Evolutionary conservation across 768 basidiomycete genomes (phyloP).

Genomic region (Atractiella rhizophila): DNA sequence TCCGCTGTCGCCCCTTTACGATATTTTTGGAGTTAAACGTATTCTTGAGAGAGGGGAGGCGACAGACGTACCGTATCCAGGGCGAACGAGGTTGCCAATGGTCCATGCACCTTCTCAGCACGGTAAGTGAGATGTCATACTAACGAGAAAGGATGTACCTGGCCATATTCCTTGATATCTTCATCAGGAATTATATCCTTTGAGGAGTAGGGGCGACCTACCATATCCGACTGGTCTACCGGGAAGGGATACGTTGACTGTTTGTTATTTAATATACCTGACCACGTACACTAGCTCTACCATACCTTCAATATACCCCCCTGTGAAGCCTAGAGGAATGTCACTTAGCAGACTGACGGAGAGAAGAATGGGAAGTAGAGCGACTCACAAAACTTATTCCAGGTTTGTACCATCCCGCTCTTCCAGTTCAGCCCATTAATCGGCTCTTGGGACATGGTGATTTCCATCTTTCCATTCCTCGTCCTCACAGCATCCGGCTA

Average conservation of each 20-base stretch:
- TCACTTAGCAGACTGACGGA: not conserved
- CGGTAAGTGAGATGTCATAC: not conserved
- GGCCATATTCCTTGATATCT: not conserved
- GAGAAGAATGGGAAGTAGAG: not conserved
- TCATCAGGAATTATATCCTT: not conserved
- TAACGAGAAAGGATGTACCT: not conserved
- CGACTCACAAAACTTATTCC: constrained; percentile 13
- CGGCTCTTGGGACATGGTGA: constrained; percentile 6
- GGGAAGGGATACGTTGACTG: constrained; percentile 5
- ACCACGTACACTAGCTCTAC: constrained; percentile 5
- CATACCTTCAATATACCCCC: constrained; percentile 15
- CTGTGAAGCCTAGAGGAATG: no score
- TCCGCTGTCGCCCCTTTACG: not conserved
- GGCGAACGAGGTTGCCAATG: constrained; percentile 16
- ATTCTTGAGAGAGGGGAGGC: not conserved
- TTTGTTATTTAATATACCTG: not conserved
- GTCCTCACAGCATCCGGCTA: not conserved
- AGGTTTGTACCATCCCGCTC: constrained; percentile 15
- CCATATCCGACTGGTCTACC: not conserved
- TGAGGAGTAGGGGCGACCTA: not conserved
- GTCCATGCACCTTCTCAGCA: constrained; percentile 7
- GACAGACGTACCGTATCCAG: constrained; percentile 12
- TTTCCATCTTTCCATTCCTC: constrained; percentile 2
- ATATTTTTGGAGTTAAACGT: not conserved
- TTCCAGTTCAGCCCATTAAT: constrained; percentile 4